Percentiles rank a stretch among this genome's conserved stretches.
These are phyloP conservation scores for Boletus reticulatus DNA, from an alignment of 768 basidiomycete species.

Conservation along the genomic window DNA sequence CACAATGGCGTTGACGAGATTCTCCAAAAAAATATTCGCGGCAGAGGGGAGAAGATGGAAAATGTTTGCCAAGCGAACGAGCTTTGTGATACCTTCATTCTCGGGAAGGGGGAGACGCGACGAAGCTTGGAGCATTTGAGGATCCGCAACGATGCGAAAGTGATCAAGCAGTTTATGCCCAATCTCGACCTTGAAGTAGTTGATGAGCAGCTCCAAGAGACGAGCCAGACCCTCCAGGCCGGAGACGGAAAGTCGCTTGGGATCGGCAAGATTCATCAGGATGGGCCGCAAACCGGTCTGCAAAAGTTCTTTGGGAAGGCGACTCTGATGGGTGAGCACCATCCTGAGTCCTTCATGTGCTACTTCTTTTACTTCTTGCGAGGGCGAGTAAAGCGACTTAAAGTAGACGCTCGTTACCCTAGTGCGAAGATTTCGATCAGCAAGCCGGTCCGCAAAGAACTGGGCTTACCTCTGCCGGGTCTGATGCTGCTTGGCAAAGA, in stretches of 20 bases:
- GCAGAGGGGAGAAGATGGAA: constrained; percentile 95
- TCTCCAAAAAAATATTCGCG: constrained; percentile 88
- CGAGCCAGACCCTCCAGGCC: constrained; percentile 93
- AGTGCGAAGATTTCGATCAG: constrained; percentile 7
- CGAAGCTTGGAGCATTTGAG: constrained; percentile 77
- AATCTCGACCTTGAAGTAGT: constrained; percentile 99
- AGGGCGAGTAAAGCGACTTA: constrained; percentile 94
- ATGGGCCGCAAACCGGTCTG: constrained; percentile 96
- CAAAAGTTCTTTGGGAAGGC: constrained; percentile 91
- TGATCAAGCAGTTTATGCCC: constrained; percentile 97
- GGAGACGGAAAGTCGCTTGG: constrained; percentile 87
- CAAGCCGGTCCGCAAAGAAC: neutral
- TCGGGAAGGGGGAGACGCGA: constrained; percentile 78
- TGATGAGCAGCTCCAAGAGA: constrained; percentile 89
- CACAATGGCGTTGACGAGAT: constrained; percentile 83
- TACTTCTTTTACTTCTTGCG: constrained; percentile 89
- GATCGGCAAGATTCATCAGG: constrained; percentile 96
- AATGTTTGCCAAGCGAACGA: constrained; percentile 94
- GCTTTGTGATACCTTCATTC: constrained; percentile 88
- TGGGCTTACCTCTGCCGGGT: constrained; percentile 75
- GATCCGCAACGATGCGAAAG: constrained; percentile 89
- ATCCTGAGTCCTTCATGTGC: constrained; percentile 91
- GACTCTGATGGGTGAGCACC: constrained; percentile 85
- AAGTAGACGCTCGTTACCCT: constrained; percentile 97
- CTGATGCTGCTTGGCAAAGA: constrained; percentile 80